These are phyloP conservation scores for Solanum gracilifrons DNA, from an alignment of 257 asterid species.

Conservation along the genomic window DNA sequence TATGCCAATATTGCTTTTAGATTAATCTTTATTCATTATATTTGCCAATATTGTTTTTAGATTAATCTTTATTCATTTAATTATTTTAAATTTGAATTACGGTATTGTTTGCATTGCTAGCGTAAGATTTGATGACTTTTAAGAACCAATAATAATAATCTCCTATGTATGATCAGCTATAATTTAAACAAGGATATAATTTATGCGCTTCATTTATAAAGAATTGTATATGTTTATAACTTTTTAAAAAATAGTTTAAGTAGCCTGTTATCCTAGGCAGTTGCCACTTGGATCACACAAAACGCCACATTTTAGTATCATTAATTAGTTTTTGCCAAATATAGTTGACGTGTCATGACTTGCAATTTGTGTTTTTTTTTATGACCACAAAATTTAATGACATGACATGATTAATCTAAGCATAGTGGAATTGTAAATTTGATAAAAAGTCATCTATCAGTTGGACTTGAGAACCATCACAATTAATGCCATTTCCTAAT, in stretches of 20 bases:
- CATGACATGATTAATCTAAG: not conserved
- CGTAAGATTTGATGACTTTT: not conserved
- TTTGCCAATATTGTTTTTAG: not conserved
- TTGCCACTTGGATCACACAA: not conserved
- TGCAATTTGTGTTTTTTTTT: not conserved
- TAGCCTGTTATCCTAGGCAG: not conserved
- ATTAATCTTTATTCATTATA: not conserved
- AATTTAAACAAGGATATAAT: not conserved
- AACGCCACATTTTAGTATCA: not conserved
- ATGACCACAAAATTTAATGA: not conserved
- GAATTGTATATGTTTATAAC: not conserved
- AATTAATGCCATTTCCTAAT: not conserved
- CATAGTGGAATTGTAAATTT: not conserved
- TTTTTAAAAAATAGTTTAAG: not conserved
- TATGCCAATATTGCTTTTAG: not conserved
- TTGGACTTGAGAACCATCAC: not conserved
- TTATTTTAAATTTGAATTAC: not conserved
- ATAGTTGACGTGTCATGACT: not conserved
- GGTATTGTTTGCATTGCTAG: not conserved
- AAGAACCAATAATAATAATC: not conserved
- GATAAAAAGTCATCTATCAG: not conserved
- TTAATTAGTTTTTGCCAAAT: not conserved
- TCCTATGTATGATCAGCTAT: not conserved
- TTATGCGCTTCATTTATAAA: not conserved
- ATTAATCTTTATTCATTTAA: not conserved